Percentiles rank a stretch among this genome's conserved stretches.
Conservation (phyloP, 495 filamentous ascomycete genomes). For the Bryoglossum gracile region DNA sequence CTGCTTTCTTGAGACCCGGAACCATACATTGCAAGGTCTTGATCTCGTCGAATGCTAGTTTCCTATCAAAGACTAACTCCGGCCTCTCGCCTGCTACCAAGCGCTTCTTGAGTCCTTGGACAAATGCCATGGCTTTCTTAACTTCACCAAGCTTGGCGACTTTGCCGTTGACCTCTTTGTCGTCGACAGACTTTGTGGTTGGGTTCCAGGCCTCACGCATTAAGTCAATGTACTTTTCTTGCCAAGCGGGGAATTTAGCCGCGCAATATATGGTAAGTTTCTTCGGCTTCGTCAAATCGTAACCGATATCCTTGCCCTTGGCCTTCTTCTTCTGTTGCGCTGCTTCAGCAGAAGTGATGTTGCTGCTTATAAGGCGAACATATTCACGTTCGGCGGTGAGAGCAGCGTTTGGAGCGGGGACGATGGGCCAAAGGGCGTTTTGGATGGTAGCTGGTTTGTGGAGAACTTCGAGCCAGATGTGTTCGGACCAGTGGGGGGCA, state of each 20-base stretch:
- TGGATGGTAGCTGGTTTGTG: slow-evolving; percentile 70
- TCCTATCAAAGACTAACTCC: slow-evolving; percentile 66
- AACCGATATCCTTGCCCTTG: slow-evolving; percentile 75
- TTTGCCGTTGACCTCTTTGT: slow-evolving; percentile 69
- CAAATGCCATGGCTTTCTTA: slow-evolving; percentile 98
- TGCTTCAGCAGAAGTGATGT: slow-evolving; percentile 82
- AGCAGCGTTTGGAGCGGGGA: slow-evolving; percentile 50
- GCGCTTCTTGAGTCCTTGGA: slow-evolving; percentile 77
- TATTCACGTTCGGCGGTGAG: slow-evolving; percentile 76
- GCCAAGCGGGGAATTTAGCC: slow-evolving; percentile 75
- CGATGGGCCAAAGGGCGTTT: slow-evolving; percentile 65
- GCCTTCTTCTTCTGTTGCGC: slow-evolving; percentile 72
- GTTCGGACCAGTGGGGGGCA: slow-evolving; percentile 91
- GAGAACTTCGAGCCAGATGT: slow-evolving; percentile 87
- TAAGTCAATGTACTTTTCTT: slow-evolving; percentile 82
- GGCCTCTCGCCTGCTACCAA: slow-evolving; percentile 53
- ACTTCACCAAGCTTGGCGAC: slow-evolving; percentile 77
- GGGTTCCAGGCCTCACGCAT: slow-evolving; percentile 51
- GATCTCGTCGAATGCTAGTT: slow-evolving; percentile 80
- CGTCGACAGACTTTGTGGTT: slow-evolving; percentile 42
- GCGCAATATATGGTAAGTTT: slow-evolving; percentile 83
- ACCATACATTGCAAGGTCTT: slow-evolving; percentile 56
- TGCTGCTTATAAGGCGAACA: slow-evolving; percentile 63
- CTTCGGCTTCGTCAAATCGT: slow-evolving; percentile 87
- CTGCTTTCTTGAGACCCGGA: slow-evolving; percentile 52